These are phyloP conservation scores for Guyanaporus albipodus DNA, from an alignment of 768 basidiomycete species.

Conservation along the genomic window DNA sequence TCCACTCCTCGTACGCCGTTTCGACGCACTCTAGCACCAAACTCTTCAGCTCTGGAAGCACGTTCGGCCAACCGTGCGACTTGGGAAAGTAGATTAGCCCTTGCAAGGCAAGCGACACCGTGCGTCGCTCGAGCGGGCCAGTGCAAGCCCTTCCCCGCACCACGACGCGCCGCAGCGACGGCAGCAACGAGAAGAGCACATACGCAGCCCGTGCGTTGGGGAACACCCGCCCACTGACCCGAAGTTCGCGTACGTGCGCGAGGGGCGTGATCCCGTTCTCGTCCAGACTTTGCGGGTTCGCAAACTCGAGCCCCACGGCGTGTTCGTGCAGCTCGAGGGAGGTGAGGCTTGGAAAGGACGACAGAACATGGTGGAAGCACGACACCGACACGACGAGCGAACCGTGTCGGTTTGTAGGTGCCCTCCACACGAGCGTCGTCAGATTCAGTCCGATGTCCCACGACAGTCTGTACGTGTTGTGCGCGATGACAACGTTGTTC, in stretches of 20 bases:
- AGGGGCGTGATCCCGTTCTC: constrained; percentile 5
- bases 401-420: constrained; percentile 3
- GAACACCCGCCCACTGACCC: constrained; percentile 11
- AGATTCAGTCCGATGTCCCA: constrained; percentile 14
- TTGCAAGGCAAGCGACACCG: constrained; percentile 12
- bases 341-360: constrained; percentile 20
- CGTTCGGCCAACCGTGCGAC: constrained; percentile 4
- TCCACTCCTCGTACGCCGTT: constrained; percentile 2
- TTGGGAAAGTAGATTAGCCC: constrained; percentile 9
- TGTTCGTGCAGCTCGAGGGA: constrained; percentile 18
- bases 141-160: constrained; percentile 14
- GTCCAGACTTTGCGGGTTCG: constrained; percentile 1
- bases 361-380: constrained; percentile 15
- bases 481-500: constrained; percentile 16
- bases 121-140: constrained; percentile 7
- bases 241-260: constrained; percentile 8
- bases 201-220: constrained; percentile 11
- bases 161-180: constrained; percentile 3
- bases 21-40: constrained; percentile 14
- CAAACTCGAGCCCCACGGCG: constrained; percentile 10
- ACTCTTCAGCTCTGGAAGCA: constrained; percentile 11
- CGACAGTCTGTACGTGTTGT: constrained; percentile 1
- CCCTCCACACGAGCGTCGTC: constrained; percentile 23
- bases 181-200: constrained; percentile 15
- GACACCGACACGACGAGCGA: constrained; percentile 14